Conservation (phyloP, 768 basidiomycete genomes). For the Royoungia palumana region DNA sequence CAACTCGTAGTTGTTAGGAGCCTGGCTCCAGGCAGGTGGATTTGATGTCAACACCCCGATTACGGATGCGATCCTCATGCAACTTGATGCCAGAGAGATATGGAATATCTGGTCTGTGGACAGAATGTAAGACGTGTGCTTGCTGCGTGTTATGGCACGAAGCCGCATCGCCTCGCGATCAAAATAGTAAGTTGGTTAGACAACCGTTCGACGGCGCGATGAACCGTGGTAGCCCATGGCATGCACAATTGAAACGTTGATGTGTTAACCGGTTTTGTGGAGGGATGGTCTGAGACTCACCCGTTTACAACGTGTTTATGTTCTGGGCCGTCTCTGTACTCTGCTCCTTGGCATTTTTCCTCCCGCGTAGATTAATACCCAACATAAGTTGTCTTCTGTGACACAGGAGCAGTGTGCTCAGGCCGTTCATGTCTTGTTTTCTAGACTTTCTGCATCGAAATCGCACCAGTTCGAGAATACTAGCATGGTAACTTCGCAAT, state of each 20-base stretch:
- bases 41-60: conserved; percentile 3
- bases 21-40: neutral
- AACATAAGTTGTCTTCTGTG: neutral
- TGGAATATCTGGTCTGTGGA: neutral
- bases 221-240: neutral
- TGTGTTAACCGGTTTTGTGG: too few species aligned
- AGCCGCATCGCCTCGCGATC: conserved; percentile 13
- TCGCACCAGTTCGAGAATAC: conserved; percentile 11
- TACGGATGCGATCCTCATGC: conserved; percentile 21
- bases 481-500: too few species aligned
- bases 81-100: too few species aligned
- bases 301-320: too few species aligned
- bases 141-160: conserved; percentile 9
- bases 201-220: neutral
- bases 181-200: neutral
- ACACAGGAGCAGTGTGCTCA: neutral
- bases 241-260: too few species aligned
- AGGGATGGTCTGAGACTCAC: too few species aligned
- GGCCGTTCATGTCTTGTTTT: conserved; percentile 1
- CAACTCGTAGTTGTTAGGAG: too few species aligned
- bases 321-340: too few species aligned
- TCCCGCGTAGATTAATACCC: too few species aligned
- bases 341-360: too few species aligned
- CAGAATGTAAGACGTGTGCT: conserved; percentile 21
- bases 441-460: conserved; percentile 1